These are phyloP conservation scores for Trichoderma atrobrunneum DNA, from an alignment of 2,329 filamentous ascomycete genomes.

Conservation along the genomic window DNA sequence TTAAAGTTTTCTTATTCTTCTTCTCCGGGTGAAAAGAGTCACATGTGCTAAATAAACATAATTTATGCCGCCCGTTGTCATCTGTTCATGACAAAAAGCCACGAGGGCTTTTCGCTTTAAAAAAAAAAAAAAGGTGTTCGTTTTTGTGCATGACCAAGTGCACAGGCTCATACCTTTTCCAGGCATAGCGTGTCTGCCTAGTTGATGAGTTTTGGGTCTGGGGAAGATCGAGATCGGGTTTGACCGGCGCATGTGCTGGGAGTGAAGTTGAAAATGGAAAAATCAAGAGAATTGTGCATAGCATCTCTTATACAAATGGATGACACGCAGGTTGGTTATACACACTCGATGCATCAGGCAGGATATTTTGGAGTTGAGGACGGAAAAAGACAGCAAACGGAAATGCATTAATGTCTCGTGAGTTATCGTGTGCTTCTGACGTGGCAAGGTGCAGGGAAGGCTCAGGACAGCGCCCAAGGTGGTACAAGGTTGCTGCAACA, in stretches of 20 bases:
- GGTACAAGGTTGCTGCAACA: not conserved
- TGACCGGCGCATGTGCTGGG: not conserved
- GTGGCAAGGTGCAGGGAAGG: not conserved
- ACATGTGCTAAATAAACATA: not conserved
- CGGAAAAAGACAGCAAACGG: not conserved
- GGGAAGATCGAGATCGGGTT: slow-evolving; percentile 17
- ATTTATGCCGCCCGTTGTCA: not conserved
- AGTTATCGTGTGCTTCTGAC: slow-evolving; percentile 1
- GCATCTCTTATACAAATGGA: not conserved
- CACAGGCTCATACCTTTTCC: slow-evolving; percentile 7
- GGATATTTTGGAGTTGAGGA: not conserved
- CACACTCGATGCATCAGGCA: not conserved
- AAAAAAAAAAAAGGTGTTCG: not conserved
- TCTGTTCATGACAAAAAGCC: not conserved
- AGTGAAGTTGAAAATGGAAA: not conserved
- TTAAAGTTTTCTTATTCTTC: not conserved
- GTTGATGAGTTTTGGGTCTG: slow-evolving; percentile 1
- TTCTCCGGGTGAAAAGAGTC: not conserved
- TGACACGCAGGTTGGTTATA: not conserved
- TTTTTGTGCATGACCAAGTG: slow-evolving; percentile 2
- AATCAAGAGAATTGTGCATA: not conserved
- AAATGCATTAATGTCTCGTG: not conserved
- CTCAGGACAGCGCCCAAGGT: not conserved
- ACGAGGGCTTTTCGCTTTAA: not conserved
- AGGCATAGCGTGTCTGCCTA: slow-evolving; percentile 14